Base-by-base conservation (phyloP, 257 asterid species). In the Rehmannia glutinosa region DNA sequence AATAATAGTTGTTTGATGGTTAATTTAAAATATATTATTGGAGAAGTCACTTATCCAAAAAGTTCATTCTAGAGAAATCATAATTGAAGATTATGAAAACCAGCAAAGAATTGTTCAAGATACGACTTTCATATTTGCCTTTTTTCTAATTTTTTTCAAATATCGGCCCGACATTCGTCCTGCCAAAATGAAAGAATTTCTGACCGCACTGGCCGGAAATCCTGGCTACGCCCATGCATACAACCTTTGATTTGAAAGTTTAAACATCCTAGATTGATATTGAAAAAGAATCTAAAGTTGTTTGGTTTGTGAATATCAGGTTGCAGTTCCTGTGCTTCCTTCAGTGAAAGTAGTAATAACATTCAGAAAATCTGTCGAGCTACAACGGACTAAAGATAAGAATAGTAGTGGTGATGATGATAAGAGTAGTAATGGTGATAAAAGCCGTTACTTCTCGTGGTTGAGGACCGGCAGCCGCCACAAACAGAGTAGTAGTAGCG, bases 291-390 rank as follows among this genome's bases (percentile, higher is more conserved):
- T n/a, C n/a, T n/a, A n/a, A n/a, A n/a, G n/a, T n/a, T 39, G 6
- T 28, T 52, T 63, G 15, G 28, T 12, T 4, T 1, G 8, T 46
- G 73, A 35, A 55, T n/a, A n/a, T 61, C 87, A 92, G 98, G 86
- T 92, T 50, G 87, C 98, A 8, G 83, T 92, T 61, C 98, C 98
- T 2, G 96, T 90, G 80, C 86, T 92, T 50, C 96, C 98, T 1
- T 86, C 96, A 5, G 98, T 92, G 77, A 86, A 89, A 80, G 92
- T 92, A 66, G 95, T 92, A 9, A 82, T 87, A 35, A 84, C 98
- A 5, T 90, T 92, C 77, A 92, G 96, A 7, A 92, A 92, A 64
- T 92, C 90, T 38, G 77, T 83, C 1, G 95, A 90, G 78, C 77
- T 90, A 7, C 91, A 75, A 59, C 87, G 90, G 1, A 3, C 72